These are phyloP conservation scores for Penicillium atrosanguineum DNA, from an alignment of 495 filamentous ascomycete species.

Conservation along the genomic window DNA sequence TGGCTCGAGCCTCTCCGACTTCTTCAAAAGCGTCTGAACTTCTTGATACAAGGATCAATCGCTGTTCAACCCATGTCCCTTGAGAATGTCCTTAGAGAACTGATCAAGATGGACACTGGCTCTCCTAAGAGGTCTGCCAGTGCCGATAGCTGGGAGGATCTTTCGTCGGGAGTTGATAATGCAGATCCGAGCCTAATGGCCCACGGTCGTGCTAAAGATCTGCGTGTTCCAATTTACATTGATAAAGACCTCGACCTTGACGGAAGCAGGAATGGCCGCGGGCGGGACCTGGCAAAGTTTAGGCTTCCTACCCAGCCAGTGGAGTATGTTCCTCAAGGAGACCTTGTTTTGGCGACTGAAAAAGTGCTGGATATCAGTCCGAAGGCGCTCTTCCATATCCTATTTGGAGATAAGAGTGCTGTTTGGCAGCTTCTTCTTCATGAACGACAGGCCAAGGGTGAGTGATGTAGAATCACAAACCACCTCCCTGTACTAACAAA, in stretches of 20 bases:
- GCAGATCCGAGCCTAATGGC: slow-evolving; percentile 14
- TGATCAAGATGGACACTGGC: slow-evolving; percentile 68
- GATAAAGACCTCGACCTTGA: slow-evolving; percentile 59
- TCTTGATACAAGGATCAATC: slow-evolving; percentile 73
- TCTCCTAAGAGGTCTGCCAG: slow-evolving; percentile 63
- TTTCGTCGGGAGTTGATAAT: slow-evolving; percentile 55
- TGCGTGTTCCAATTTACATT: slow-evolving; percentile 59
- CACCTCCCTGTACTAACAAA: slow-evolving; percentile 13
- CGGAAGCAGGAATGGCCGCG: slow-evolving; percentile 31
- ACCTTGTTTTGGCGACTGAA: slow-evolving; percentile 68
- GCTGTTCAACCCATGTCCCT: slow-evolving; percentile 59
- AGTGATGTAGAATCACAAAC: not conserved
- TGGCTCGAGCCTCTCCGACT: slow-evolving; percentile 86
- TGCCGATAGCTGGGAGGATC: slow-evolving; percentile 91
- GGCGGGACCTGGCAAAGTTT: slow-evolving; percentile 67
- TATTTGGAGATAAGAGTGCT: slow-evolving; percentile 93
- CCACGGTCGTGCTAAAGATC: slow-evolving; percentile 47
- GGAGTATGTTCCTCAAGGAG: slow-evolving; percentile 75
- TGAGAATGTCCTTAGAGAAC: slow-evolving; percentile 61
- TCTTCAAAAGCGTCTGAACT: slow-evolving; percentile 79
- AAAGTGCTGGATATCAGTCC: slow-evolving; percentile 81
- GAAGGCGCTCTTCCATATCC: slow-evolving; percentile 90
- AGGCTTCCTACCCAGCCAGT: slow-evolving; percentile 82
- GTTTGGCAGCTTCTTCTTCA: slow-evolving; percentile 91
- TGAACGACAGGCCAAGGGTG: slow-evolving; percentile 73